Percentiles rank a stretch among this genome's conserved stretches.
Conservation (phyloP, 2,329 filamentous ascomycete species). For the Acrocalymma vagum region DNA sequence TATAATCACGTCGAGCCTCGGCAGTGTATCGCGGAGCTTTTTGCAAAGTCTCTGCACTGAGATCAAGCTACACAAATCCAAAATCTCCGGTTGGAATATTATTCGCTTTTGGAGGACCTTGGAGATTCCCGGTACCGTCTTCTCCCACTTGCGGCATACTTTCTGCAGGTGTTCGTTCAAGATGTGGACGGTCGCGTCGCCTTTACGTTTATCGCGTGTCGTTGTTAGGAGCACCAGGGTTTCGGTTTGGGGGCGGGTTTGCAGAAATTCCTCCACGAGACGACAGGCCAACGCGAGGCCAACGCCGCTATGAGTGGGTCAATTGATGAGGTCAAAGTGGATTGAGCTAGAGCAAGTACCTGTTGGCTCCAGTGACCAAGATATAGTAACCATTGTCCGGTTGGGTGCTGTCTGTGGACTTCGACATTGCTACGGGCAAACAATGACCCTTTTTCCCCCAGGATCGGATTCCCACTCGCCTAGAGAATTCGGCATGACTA, state of each 20-base stretch:
- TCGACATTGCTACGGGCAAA: too few species aligned
- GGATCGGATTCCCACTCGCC: too few species aligned
- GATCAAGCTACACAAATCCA: slow-evolving; percentile 65
- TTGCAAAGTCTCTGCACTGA: slow-evolving; percentile 64
- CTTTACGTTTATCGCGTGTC: slow-evolving; percentile 79
- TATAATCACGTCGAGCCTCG: slow-evolving; percentile 79
- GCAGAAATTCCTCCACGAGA: slow-evolving; percentile 88
- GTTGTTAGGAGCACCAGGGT: slow-evolving; percentile 84
- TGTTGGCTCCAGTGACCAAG: slow-evolving; percentile 86
- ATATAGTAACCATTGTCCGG: slow-evolving; percentile 59
- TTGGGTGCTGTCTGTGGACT: slow-evolving; percentile 27
- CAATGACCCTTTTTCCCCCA: neutral
- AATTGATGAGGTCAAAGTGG: slow-evolving; percentile 22
- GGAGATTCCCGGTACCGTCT: slow-evolving; percentile 47
- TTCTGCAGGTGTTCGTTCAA: slow-evolving; percentile 70
- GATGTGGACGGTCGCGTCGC: slow-evolving; percentile 71
- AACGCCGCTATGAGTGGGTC: slow-evolving; percentile 72
- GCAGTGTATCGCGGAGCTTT: slow-evolving; percentile 64
- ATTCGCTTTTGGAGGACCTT: slow-evolving; percentile 54
- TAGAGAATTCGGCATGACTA: too few species aligned
- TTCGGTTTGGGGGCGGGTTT: slow-evolving; percentile 69
- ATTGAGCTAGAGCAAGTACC: slow-evolving; percentile 59
- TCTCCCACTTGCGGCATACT: slow-evolving; percentile 48
- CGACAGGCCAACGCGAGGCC: slow-evolving; percentile 85
- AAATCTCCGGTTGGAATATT: slow-evolving; percentile 62